A percentile compares a stretch with the other conserved stretches of the same genome.
These are phyloP conservation scores for Penicillium decumbens DNA, from an alignment of 2,329 filamentous ascomycete genomes.

Conservation along the genomic window DNA sequence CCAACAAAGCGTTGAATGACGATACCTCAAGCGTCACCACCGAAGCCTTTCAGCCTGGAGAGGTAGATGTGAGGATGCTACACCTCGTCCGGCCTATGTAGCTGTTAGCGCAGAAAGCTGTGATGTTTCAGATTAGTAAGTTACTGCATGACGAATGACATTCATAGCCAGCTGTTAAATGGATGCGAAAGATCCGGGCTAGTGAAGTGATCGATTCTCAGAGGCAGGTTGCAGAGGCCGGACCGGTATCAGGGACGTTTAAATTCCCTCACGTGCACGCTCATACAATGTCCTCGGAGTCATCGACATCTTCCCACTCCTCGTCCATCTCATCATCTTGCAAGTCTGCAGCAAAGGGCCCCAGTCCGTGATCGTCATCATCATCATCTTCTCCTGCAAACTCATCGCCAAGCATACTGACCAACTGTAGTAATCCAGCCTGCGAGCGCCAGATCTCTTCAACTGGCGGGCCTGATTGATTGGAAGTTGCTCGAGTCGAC, in stretches of 20 bases:
- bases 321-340: slow-evolving; percentile 5
- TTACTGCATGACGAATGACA: neutral
- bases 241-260: neutral
- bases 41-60: neutral
- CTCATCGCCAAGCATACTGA: slow-evolving; percentile 27
- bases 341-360: slow-evolving; percentile 1
- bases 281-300: neutral
- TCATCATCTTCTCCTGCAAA: slow-evolving; percentile 15
- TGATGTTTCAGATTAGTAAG: neutral
- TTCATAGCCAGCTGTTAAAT: neutral
- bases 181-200: neutral
- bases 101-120: neutral
- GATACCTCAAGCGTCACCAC: neutral
- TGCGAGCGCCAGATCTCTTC: slow-evolving; percentile 21
- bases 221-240: neutral
- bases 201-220: too few relatives aligned
- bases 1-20: neutral
- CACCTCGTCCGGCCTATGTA: neutral
- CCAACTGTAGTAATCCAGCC: slow-evolving; percentile 22
- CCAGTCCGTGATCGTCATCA: slow-evolving; percentile 11
- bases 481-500: neutral
- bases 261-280: neutral
- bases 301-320: slow-evolving; percentile 17
- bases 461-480: slow-evolving; percentile 3
- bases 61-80: neutral